Percentiles rank a stretch among this genome's conserved stretches.
These are phyloP conservation scores for Hamamelis virginiana DNA, from an alignment of 164 flowering plant species.

Conservation along the genomic window DNA sequence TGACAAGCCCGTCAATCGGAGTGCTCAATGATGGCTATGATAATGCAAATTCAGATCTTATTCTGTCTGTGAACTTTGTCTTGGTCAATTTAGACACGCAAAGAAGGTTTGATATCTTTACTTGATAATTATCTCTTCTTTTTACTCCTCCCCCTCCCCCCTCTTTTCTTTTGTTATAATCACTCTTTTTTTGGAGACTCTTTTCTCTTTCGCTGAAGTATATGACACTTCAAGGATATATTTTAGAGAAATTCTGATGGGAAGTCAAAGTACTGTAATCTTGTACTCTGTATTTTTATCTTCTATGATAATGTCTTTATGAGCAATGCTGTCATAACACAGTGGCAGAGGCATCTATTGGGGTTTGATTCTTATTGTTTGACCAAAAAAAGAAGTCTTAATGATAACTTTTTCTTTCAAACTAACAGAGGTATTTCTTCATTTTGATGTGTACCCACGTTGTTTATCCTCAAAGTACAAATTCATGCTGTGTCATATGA, in stretches of 20 bases:
- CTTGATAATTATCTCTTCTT: slow-evolving; percentile 5
- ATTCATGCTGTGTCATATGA: background rate
- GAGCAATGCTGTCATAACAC: background rate
- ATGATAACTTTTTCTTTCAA: background rate
- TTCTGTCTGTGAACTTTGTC: slow-evolving; percentile 64
- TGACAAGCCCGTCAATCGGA: slow-evolving; percentile 87
- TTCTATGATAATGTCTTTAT: background rate
- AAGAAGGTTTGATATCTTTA: slow-evolving; percentile 54
- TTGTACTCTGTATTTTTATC: background rate
- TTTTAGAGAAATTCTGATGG: background rate
- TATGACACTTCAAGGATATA: background rate
- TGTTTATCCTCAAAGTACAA: background rate
- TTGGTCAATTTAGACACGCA: slow-evolving; percentile 58
- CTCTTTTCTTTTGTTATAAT: background rate
- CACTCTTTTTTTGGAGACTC: background rate
- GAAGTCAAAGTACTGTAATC: background rate
- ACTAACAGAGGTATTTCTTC: background rate
- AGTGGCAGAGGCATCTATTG: background rate
- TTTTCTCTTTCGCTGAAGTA: background rate
- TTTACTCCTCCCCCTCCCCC: too few relatives aligned
- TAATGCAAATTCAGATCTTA: slow-evolving; percentile 93
- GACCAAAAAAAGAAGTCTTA: background rate
- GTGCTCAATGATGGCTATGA: slow-evolving; percentile 94
- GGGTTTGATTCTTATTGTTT: background rate
- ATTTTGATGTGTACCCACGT: background rate